These are phyloP conservation scores for Saccharum hybrid DNA, from an alignment of 202 grass and related monocot genomes.

Conservation along the genomic window DNA sequence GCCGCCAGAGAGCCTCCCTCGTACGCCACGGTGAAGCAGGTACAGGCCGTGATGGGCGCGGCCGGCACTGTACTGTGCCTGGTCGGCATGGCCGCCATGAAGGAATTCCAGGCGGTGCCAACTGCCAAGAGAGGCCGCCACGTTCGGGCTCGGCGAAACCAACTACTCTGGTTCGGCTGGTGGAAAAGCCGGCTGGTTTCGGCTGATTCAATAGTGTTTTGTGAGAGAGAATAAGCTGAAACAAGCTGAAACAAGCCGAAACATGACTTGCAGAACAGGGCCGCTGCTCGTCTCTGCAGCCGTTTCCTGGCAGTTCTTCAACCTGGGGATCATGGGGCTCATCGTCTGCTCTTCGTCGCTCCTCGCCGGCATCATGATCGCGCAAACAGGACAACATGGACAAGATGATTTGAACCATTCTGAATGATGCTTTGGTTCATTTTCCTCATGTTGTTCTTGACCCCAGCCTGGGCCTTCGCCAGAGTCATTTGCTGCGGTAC, in stretches of 20 bases:
- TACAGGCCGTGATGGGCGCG: slow-evolving; percentile 66
- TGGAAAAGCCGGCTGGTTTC: too few relatives aligned
- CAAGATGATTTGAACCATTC: slow-evolving; percentile 79
- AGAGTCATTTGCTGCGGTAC: slow-evolving; percentile 75
- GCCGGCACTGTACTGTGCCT: slow-evolving; percentile 62
- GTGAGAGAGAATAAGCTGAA: too few relatives aligned
- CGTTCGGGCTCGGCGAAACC: slow-evolving; percentile 60
- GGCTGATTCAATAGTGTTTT: too few relatives aligned
- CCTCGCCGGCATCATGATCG: slow-evolving; percentile 64
- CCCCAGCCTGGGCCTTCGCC: slow-evolving; percentile 67
- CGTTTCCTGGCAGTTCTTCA: slow-evolving; percentile 61
- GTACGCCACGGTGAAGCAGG: slow-evolving; percentile 60
- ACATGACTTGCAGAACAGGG: too few relatives aligned
- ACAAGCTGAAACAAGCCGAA: too few relatives aligned
- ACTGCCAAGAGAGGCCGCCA: slow-evolving; percentile 53
- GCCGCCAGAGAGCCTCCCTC: slow-evolving; percentile 24
- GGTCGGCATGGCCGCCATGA: slow-evolving; percentile 64
- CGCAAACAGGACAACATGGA: slow-evolving; percentile 69
- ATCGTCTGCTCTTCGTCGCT: slow-evolving; percentile 66
- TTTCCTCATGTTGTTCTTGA: slow-evolving; percentile 89
- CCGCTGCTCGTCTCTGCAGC: slow-evolving; percentile 59
- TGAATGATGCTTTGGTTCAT: slow-evolving; percentile 86
- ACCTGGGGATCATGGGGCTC: slow-evolving; percentile 66
- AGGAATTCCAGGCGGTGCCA: slow-evolving; percentile 60
- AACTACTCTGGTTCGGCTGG: too few relatives aligned